Evolutionary conservation across 345 rosid species (phyloP), one percentile per base, ranked within the genome.

Genomic region (Firmiana major): DNA sequence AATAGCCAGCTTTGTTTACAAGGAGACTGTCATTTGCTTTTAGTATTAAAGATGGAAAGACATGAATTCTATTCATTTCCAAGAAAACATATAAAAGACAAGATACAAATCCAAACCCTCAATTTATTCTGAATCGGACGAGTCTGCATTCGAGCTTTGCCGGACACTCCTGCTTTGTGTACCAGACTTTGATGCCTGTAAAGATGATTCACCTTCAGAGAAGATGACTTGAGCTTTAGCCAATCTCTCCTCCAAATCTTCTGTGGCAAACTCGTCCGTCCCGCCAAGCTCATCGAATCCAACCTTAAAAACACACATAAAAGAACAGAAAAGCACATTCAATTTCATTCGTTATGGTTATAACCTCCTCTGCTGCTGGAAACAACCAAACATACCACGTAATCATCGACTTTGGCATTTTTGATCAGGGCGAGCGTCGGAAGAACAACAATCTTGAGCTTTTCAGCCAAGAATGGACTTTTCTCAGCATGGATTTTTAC

Each of bases 331-430:
- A 26, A 1, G 71, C 6, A 57, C 28, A 71, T 59, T 78, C 34
- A 13, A 45, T 45, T 51, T 15, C 38, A 75, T 7, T 45, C 7
- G 21, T 6, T 19, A 45, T 2, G 11, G 15, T 21, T 54, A 51
- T 28, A 67, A 4, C 1, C 7, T 45, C 1, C 7, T 45, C 8
- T 38, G 15, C 24, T 42, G 63, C 53, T 73, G 60, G 7, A 62
- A 2, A 16, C 12, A 22, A 76, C 19, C 31, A 4, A 3, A 34
- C 88, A 48, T 81, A 96, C 98, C 98, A 93, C 97, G 76, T 93
- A 97, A 77, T 97, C 96, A 82, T 97, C 99, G 28, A 97, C 97
- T 91, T 94, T 97, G 67, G 98, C 92, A 81, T 92, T 94, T 89
- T 92, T 97, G 12, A 97, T 84, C 9, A 97, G 97, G 19, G 97